These are phyloP conservation scores for Trypanosoma lewisi DNA, from an alignment of 208 protist genomes.

Conservation along the genomic window DNA sequence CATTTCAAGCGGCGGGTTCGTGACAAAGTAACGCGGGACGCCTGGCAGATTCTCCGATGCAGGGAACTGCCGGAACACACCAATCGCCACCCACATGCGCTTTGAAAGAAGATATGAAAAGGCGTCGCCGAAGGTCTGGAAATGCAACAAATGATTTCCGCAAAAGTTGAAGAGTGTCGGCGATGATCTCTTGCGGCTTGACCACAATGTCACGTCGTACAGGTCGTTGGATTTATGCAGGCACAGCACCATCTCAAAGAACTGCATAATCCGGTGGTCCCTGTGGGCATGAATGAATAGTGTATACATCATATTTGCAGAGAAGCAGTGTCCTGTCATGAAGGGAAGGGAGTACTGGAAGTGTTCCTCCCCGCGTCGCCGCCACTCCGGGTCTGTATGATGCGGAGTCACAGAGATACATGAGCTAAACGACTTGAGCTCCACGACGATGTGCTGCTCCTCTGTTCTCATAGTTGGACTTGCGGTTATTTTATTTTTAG, in stretches of 20 bases:
- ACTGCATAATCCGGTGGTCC: conserved; percentile 69
- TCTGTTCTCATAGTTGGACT: conserved; percentile 27
- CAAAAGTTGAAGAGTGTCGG: conserved; percentile 79
- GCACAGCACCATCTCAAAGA: conserved; percentile 81
- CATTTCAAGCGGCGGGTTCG: conserved; percentile 72
- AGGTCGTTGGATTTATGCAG: conserved; percentile 53
- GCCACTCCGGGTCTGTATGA: conserved; percentile 74
- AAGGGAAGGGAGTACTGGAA: conserved; percentile 86
- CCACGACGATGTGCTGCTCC: conserved; percentile 84
- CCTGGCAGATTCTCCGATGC: conserved; percentile 47
- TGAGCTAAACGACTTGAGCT: conserved; percentile 82
- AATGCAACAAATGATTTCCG: conserved; percentile 65
- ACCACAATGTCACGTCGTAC: conserved; percentile 67
- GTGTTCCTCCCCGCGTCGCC: conserved; percentile 65
- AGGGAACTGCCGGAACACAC: conserved; percentile 82
- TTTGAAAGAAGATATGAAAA: conserved; percentile 74
- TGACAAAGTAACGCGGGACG: conserved; percentile 82
- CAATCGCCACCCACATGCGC: conserved; percentile 72
- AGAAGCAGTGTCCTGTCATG: conserved; percentile 89
- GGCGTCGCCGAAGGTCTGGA: conserved; percentile 76
- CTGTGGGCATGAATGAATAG: conserved; percentile 79
- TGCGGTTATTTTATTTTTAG: too few species aligned
- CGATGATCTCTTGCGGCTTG: conserved; percentile 30
- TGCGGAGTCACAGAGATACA: conserved; percentile 77
- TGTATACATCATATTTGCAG: conserved; percentile 80